These are phyloP conservation scores for Candida labiduridarum DNA, from an alignment of 1,139 yeast species.

Conservation along the genomic window DNA sequence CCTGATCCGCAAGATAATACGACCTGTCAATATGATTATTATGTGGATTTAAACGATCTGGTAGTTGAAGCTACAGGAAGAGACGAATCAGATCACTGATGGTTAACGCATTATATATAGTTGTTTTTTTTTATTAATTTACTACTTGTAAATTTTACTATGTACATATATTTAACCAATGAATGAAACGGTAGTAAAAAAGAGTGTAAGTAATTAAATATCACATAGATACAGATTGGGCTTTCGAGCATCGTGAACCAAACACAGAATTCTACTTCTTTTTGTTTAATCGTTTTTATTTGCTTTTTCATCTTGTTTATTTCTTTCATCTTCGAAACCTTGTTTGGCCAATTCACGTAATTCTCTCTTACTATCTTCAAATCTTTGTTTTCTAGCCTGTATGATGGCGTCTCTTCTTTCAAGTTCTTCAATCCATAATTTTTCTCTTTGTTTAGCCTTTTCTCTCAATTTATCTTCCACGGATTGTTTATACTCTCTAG, in stretches of 20 bases:
- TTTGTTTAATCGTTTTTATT: too few species aligned
- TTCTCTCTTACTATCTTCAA: constrained; percentile 42
- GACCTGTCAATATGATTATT: constrained; percentile 1
- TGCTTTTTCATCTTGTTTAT: background rate
- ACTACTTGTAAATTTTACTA: background rate
- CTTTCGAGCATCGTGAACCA: too few species aligned
- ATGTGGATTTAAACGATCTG: constrained; percentile 2
- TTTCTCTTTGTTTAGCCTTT: constrained; percentile 83
- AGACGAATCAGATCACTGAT: background rate
- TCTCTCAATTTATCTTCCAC: constrained; percentile 64
- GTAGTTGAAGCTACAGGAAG: background rate
- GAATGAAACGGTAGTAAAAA: too few species aligned
- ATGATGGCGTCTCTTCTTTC: constrained; percentile 78
- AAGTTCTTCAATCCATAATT: constrained; percentile 87
- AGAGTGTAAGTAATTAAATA: too few species aligned
- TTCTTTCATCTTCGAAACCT: constrained; percentile 35
- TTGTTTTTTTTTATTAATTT: background rate
- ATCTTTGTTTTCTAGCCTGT: constrained; percentile 59
- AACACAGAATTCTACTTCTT: too few species aligned
- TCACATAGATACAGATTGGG: too few species aligned
- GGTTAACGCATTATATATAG: background rate
- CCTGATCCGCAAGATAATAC: background rate
- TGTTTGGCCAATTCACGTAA: constrained; percentile 42
- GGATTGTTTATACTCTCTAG: constrained; percentile 45
- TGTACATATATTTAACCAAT: background rate